Conservation (phyloP, 1,139 yeast species). For the Suhomyces choctaworum region DNA sequence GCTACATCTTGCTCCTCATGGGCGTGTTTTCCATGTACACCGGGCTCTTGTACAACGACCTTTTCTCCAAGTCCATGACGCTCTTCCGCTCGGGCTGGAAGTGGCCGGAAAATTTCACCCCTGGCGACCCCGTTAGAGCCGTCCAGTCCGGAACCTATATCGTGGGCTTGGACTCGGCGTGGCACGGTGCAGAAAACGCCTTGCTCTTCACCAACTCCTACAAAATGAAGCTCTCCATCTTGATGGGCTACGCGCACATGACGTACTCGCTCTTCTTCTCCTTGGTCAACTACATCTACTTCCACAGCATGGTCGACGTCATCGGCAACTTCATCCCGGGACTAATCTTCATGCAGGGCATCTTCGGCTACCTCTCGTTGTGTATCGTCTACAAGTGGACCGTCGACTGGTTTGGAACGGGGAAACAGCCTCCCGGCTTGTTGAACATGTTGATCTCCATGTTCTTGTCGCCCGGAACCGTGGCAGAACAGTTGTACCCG, state of each 20-base stretch:
- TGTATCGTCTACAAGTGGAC: conserved; percentile 80
- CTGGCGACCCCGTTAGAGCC: conserved; percentile 60
- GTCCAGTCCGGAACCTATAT: conserved; percentile 58
- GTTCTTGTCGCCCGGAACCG: conserved; percentile 76
- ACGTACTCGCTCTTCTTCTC: conserved; percentile 71
- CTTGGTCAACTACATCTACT: conserved; percentile 60
- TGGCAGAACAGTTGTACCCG: conserved; percentile 63
- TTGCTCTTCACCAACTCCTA: conserved; percentile 74
- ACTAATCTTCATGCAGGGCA: conserved; percentile 76
- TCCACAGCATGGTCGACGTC: conserved; percentile 61
- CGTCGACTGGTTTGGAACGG: conserved; percentile 70
- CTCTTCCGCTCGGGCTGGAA: conserved; percentile 73
- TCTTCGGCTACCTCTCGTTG: conserved; percentile 73
- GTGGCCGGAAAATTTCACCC: conserved; percentile 61
- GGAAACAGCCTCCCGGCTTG: conserved; percentile 74
- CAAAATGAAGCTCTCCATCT: conserved; percentile 77
- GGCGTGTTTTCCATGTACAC: conserved; percentile 79
- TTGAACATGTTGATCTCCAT: conserved; percentile 79
- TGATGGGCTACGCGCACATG: conserved; percentile 82
- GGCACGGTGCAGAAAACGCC: conserved; percentile 84
- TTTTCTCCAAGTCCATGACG: conserved; percentile 77
- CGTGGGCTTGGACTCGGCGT: conserved; percentile 71
- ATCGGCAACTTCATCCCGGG: conserved; percentile 81
- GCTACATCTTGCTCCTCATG: conserved; percentile 73
- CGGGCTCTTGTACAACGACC: conserved; percentile 73